Evolutionary conservation across 441 rosid species (phyloP).

Genomic region (Lepidium campestre): DNA sequence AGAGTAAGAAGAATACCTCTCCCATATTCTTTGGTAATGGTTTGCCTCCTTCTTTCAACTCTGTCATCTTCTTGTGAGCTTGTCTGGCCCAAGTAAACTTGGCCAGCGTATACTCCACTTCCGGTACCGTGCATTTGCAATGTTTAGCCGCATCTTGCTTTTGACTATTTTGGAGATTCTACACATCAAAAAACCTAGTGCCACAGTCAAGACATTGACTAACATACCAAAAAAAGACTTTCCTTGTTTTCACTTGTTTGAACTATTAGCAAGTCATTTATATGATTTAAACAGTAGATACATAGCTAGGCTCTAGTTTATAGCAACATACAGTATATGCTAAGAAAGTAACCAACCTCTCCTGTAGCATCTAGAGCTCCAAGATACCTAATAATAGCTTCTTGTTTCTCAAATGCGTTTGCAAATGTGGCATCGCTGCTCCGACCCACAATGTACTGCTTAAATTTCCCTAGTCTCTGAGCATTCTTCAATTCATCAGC

Average conservation of each 20-base stretch:
- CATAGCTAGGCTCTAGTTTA: not conserved
- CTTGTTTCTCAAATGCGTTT: slow-evolving; percentile 79
- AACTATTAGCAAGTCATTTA: not conserved
- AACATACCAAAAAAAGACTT: not conserved
- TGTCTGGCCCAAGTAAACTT: slow-evolving; percentile 87
- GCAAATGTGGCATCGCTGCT: slow-evolving; percentile 87
- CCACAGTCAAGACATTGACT: slow-evolving; percentile 32
- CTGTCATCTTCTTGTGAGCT: slow-evolving; percentile 60
- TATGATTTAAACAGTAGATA: not conserved
- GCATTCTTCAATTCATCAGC: slow-evolving; percentile 84
- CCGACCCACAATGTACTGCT: slow-evolving; percentile 77
- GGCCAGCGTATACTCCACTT: slow-evolving; percentile 73
- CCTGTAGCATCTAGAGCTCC: slow-evolving; percentile 68
- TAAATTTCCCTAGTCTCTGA: slow-evolving; percentile 58
- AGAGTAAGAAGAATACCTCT: slow-evolving; percentile 46
- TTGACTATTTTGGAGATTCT: slow-evolving; percentile 72
- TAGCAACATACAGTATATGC: not conserved
- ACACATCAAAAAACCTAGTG: slow-evolving; percentile 54
- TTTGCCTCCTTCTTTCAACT: slow-evolving; percentile 76
- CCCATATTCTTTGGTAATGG: slow-evolving; percentile 74
- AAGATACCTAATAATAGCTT: slow-evolving; percentile 66
- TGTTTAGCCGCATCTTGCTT: slow-evolving; percentile 82
- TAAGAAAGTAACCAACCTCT: slow-evolving; percentile 55
- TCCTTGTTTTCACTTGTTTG: not conserved
- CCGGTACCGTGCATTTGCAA: slow-evolving; percentile 73